Evolutionary conservation across 1,284 basidiomycete species (phyloP), one percentile per base, ranked within the genome.

Genomic region (Ganoderma lucidum): DNA sequence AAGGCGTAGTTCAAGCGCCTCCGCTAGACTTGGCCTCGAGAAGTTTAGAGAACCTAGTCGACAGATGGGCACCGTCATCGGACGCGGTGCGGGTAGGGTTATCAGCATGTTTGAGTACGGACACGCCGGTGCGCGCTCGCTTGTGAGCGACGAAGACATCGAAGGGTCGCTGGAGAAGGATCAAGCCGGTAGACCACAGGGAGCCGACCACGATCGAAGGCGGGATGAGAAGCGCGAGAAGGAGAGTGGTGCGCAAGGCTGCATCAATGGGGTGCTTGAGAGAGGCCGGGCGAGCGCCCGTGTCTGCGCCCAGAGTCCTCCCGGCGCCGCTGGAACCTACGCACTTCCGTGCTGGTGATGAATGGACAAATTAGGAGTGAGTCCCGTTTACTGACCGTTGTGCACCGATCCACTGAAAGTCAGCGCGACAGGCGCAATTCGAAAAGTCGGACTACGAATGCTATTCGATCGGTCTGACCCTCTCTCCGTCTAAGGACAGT

Each of bases 121-220:
- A 15, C 44, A 32, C 28, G 56, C 60, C 6, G 64, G 67, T 51
- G 58, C 60, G 17, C 56, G 68, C 53, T 70, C 71, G 12, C 58
- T 73, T 9, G 71, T 75, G 15, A 75, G 72, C 64, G 70, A 73
- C 53, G 74, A 75, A 48, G 74, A 75, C 58, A 64, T 75, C 41
- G 74, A 75, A 66, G 71, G 65, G 15, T 73, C 74, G 2, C 59
- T 75, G 63, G 74, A 75, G 60, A 70, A 72, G 64, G 65, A 65
- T 56, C 55, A 32, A 15, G 55, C 17, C 9, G 32, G 32, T n/a
- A 35, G 37, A n/a, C 12, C n/a, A 23, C 58, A 2, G 6, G 58
- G n/a, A 35, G 12, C n/a, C 9, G 37, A 37, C 12, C 37, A n/a
- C 5, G 58, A 8, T 15, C 60, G 61, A 15, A 61, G 6, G 30